Evolutionary conservation across 768 basidiomycete genomes (phyloP), one percentile per base, ranked within the genome.

Genomic region (Mycena floridula): DNA sequence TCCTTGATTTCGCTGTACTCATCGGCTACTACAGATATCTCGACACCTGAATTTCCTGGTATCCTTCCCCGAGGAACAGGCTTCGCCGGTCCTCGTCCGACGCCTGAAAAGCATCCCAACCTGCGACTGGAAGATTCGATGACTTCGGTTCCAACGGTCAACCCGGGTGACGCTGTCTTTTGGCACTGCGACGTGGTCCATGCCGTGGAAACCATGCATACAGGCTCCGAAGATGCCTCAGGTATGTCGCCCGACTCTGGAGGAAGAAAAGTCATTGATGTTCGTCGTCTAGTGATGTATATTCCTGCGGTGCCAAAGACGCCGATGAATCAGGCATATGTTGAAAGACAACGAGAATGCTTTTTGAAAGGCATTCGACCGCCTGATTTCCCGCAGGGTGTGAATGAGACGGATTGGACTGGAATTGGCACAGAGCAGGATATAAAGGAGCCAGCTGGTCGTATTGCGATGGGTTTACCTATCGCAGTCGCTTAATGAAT

Each of bases 141-240:
- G 79, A 72, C 73, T 22, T 72, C 73, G n/a, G 63, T 82, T 9
- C 82, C 82, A 7, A 66, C 60, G 41, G 81, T 85, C 9, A 62
- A 65, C 35, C 81, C 83, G 1, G 84, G 83, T 3, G 84, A 85
- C 55, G 77, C 79, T 61, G 77, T 81, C 2, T 81, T 77, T 59
- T 83, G 81, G 77, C 79, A 80, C 50, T 76, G 73, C 46, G 77
- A 63, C 40, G 59, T 58, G 16, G 46, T 63, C 12, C 61, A 63
- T 42, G 49, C 60, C 3, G 60, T 63, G 8, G 61, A 63, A 41
- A 30, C 49, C 22, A 60, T 71, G 37, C 76, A 79, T 50, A 61
- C 56, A 1, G 77, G 77, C 5, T 49, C 54, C 9, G 57, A 53
- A 41, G 73, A 77, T 54, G 76, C 76, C 1, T 69, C 73, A 30